Evolutionary conservation across 768 basidiomycete species (phyloP).

Genomic region (Trametes elegans): DNA sequence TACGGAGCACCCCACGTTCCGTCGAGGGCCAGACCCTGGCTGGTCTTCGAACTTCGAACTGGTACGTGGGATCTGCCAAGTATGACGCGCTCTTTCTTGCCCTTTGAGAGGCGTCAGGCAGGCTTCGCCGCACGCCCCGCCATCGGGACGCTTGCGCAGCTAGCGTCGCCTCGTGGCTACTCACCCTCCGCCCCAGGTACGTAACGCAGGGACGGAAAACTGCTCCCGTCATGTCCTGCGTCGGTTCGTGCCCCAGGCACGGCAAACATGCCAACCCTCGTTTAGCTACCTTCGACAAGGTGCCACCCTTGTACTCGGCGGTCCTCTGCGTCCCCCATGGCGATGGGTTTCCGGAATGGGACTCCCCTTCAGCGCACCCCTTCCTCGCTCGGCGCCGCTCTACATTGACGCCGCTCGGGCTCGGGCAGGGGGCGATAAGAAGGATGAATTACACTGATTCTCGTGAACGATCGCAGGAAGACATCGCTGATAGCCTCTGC

Average conservation of each 20-base stretch:
- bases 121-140: background rate
- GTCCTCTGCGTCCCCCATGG: background rate
- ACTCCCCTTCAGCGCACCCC: background rate
- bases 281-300: background rate
- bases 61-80: background rate
- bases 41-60: no score
- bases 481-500: constrained; percentile 11
- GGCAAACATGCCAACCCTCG: background rate
- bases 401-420: background rate
- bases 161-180: constrained; percentile 18
- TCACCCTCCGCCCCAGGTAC: constrained; percentile 17
- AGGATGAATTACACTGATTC: background rate
- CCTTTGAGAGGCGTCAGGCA: constrained; percentile 2
- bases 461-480: background rate
- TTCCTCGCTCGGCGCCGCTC: background rate
- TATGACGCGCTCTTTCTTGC: background rate
- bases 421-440: constrained; percentile 1
- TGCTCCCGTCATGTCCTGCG: background rate
- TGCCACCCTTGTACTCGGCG: constrained; percentile 6
- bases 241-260: background rate
- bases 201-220: background rate
- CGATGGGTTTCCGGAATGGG: background rate
- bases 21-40: no score
- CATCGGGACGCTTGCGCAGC: background rate
- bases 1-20: no score